Percentiles rank a stretch among this genome's conserved stretches.
Evolutionary conservation across 352 stramenopile genomes (phyloP).

Genomic region (Peronospora belbahrii): DNA sequence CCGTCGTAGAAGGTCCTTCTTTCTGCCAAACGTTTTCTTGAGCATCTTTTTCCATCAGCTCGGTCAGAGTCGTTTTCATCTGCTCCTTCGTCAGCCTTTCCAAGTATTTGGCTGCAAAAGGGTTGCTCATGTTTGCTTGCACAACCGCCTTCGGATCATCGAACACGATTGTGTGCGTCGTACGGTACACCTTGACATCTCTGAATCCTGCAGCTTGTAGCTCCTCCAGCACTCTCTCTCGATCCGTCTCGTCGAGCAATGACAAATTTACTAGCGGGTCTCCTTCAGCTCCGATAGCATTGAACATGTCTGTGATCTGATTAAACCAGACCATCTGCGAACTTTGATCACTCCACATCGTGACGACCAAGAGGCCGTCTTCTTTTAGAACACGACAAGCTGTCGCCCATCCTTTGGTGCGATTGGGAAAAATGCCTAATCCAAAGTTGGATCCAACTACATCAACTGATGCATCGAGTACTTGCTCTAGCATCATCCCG

Average conservation of each 20-base stretch:
- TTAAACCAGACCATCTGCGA: conserved; percentile 33
- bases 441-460: conserved; percentile 23
- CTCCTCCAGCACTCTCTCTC: conserved; percentile 13
- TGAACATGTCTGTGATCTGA: conserved; percentile 23
- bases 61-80: conserved; percentile 10
- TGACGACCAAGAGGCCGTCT: conserved; percentile 33
- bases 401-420: conserved; percentile 21
- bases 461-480: conserved; percentile 28
- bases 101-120: conserved; percentile 22
- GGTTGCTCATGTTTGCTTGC: conserved; percentile 22
- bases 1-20: background rate
- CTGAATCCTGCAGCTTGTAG: conserved; percentile 18
- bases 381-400: conserved; percentile 33
- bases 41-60: conserved; percentile 18
- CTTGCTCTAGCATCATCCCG: conserved; percentile 25
- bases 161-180: conserved; percentile 29
- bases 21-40: conserved; percentile 18
- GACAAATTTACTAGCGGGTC: conserved; percentile 7
- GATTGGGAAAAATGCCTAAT: conserved; percentile 36
- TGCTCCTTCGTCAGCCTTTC: conserved; percentile 21
- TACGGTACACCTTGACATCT: conserved; percentile 19
- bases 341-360: conserved; percentile 33
- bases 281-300: conserved; percentile 11
- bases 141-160: conserved; percentile 21
- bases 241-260: conserved; percentile 7